Evolutionary conservation across 2,329 filamentous ascomycete species (phyloP).

Genomic region (Pestalotiopsis sp.): DNA sequence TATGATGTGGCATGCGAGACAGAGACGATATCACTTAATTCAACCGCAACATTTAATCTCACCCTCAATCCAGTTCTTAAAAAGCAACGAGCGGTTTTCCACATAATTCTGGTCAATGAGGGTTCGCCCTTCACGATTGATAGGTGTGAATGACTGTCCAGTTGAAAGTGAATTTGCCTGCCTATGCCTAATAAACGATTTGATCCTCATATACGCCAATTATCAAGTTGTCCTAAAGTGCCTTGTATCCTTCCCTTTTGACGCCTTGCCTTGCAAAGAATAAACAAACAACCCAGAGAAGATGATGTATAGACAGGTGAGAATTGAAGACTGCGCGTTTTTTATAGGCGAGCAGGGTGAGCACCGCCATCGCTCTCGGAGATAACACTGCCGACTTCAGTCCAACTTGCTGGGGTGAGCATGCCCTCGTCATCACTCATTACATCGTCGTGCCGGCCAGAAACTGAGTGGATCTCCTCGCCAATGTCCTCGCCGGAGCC

Average conservation of each 20-base stretch:
- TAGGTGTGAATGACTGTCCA: background rate
- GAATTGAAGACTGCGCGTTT: conserved; percentile 13
- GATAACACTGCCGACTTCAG: conserved; percentile 65
- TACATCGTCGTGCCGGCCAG: conserved; percentile 52
- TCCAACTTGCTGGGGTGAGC: conserved; percentile 65
- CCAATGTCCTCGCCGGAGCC: conserved; percentile 53
- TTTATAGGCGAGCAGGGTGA: conserved; percentile 32
- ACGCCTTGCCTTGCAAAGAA: conserved; percentile 12
- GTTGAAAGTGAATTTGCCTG: background rate
- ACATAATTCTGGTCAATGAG: background rate
- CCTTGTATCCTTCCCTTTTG: background rate
- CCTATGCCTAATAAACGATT: background rate
- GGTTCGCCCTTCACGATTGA: background rate
- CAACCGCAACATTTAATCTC: background rate
- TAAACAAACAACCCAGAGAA: background rate
- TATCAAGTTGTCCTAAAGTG: conserved; percentile 4
- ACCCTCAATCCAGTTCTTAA: too few species aligned
- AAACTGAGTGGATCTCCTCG: conserved; percentile 42
- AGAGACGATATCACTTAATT: background rate
- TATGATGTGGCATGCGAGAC: background rate
- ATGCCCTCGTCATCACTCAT: conserved; percentile 64
- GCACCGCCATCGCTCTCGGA: conserved; percentile 55
- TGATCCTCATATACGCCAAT: background rate
- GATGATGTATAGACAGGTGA: background rate
- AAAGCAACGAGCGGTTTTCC: background rate